Percentiles rank a stretch among this genome's conserved stretches.
Conservation (phyloP, 78 protist species). For the Dictyostelium brefeldianum region DNA sequence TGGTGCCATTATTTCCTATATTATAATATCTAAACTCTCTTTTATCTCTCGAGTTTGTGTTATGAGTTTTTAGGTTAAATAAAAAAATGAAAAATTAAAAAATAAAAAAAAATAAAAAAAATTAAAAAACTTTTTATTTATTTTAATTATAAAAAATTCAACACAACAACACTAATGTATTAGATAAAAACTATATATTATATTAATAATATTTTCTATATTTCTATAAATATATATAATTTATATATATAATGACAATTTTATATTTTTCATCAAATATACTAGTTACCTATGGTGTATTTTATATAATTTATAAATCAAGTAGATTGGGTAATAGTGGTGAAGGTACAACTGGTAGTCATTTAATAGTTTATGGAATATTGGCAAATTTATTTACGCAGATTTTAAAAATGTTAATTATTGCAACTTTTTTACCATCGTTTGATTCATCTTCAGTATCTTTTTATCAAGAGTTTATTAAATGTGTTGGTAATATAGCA, state of each 20-base stretch:
- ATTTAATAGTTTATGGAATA: constrained; percentile 16
- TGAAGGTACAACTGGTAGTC: too few relatives aligned
- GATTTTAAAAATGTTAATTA: constrained; percentile 26
- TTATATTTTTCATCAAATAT: constrained; percentile 23
- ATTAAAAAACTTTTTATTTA: background rate
- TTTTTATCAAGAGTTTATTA: constrained; percentile 4
- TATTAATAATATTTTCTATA: too few relatives aligned
- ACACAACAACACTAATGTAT: too few relatives aligned
- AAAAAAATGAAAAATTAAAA: background rate
- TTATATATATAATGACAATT: too few relatives aligned
- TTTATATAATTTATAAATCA: constrained; percentile 43
- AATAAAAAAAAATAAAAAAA: background rate
- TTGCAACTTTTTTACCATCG: constrained; percentile 56
- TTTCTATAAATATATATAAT: too few relatives aligned
- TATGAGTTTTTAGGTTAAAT: too few relatives aligned
- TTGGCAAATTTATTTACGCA: constrained; percentile 29
- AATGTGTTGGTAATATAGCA: background rate
- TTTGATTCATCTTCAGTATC: constrained; percentile 18
- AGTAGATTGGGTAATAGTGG: too few relatives aligned
- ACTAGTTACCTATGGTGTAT: constrained; percentile 21
- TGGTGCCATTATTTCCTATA: background rate
- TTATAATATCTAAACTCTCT: background rate
- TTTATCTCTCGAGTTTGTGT: too few relatives aligned
- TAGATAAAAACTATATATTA: too few relatives aligned
- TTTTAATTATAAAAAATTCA: background rate